These are phyloP conservation scores for Cercophora sp. DNA, from an alignment of 495 filamentous ascomycete species.

Conservation along the genomic window DNA sequence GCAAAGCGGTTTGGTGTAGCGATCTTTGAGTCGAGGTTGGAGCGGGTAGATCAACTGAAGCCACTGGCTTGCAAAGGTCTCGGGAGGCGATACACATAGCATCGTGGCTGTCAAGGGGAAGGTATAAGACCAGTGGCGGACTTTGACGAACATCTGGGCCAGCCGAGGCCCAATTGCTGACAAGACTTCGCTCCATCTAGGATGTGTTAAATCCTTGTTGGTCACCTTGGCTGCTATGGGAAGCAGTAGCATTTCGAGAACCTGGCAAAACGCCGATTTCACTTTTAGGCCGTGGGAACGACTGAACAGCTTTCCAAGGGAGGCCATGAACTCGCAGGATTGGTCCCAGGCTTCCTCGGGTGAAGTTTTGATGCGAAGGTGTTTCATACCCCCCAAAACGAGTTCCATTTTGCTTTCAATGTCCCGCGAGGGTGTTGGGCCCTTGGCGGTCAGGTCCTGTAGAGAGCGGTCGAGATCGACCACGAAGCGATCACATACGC, in stretches of 20 bases:
- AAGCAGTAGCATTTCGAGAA: slow-evolving; percentile 82
- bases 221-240: slow-evolving; percentile 76
- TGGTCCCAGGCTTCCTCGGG: slow-evolving; percentile 75
- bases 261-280: slow-evolving; percentile 90
- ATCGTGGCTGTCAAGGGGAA: slow-evolving; percentile 82
- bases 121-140: slow-evolving; percentile 80
- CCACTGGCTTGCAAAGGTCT: slow-evolving; percentile 83
- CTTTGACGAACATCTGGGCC: slow-evolving; percentile 79
- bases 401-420: slow-evolving; percentile 77
- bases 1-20: slow-evolving; percentile 70
- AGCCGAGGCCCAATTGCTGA: slow-evolving; percentile 70
- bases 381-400: slow-evolving; percentile 84
- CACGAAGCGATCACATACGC: slow-evolving; percentile 77
- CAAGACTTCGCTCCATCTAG: slow-evolving; percentile 82
- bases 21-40: slow-evolving; percentile 77
- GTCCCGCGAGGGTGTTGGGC: slow-evolving; percentile 51
- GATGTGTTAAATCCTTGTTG: slow-evolving; percentile 66
- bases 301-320: slow-evolving; percentile 74
- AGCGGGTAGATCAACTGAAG: slow-evolving; percentile 70
- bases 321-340: slow-evolving; percentile 82
- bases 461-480: slow-evolving; percentile 72
- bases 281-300: slow-evolving; percentile 80
- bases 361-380: slow-evolving; percentile 68
- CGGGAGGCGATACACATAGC: slow-evolving; percentile 80
- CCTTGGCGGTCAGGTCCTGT: slow-evolving; percentile 65